Base-by-base conservation (phyloP, 2,329 filamentous ascomycete genomes). In the Botrytis fragariae region DNA sequence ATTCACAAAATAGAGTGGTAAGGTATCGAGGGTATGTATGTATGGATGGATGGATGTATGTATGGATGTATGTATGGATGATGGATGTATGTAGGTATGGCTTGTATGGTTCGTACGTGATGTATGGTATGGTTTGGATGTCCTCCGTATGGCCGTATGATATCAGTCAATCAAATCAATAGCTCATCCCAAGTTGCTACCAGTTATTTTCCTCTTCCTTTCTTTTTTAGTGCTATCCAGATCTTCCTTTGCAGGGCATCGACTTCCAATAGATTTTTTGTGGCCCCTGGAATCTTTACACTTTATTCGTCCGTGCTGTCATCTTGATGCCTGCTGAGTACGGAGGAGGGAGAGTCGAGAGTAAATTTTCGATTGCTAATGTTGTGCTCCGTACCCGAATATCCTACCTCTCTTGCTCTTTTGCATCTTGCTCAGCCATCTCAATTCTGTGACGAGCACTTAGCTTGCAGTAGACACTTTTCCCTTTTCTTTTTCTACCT, bases 281-380 rank as follows among this genome's bases (percentile, higher is more conserved):
- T 62, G 32, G 57, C 42, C 69, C 59, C 59, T 22, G 39, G 69
- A 51, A 71, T 42, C 32, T 64, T 35, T 51, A 7, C 57, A 39
- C n/a, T 35, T 51, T 51, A 64, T 71, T 71, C 69, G 69, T 71
- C 69, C 42, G 69, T 71, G 69, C 69, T 64, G 44, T 44, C 32
- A 62, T 44, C n/a, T 29, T 25, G 51, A 32, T 57, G 51, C 42
- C 35, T 35, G 29, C 29, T 45, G 62, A 45, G 37, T 37, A 18
- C 63, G 63, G 63, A 51, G n/a, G n/a, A n/a, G 44, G 63, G 37
- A 16, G 29, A 59, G 57, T 59, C 32, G 35, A 39, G 37, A 32
- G 45, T 32, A 42, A 39, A 57, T 37, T n/a, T 72, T 48, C 48
- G 48, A 32, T 29, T 57, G 10, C 44, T 65, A 22, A 44, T 71